A percentile compares a stretch with the other conserved stretches of the same genome.
Conservation (phyloP, 495 filamentous ascomycete species). For the Penicillium parvum region DNA sequence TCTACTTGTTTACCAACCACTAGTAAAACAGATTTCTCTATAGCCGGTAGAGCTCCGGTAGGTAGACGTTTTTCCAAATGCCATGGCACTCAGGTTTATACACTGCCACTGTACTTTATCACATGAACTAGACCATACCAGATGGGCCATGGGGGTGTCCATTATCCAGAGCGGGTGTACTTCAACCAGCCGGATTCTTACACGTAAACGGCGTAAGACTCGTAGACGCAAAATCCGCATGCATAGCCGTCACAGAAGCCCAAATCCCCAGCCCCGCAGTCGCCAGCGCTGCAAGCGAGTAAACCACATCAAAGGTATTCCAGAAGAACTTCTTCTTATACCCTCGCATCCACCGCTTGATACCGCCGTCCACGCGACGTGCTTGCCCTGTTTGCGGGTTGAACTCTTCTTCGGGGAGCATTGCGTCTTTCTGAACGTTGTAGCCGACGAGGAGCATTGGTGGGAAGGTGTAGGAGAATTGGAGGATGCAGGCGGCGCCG, state of each 20-base stretch:
- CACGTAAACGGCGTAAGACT: constrained; percentile 17
- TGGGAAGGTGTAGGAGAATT: constrained; percentile 48
- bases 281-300: constrained; percentile 24
- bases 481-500: constrained; percentile 42
- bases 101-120: not conserved
- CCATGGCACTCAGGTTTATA: too few relatives aligned
- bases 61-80: too few relatives aligned
- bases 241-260: constrained; percentile 26
- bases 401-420: constrained; percentile 39
- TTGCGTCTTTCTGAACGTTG: constrained; percentile 40
- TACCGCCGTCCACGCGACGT: constrained; percentile 31
- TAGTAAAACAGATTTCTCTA: too few relatives aligned
- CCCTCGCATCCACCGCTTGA: constrained; percentile 40
- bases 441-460: constrained; percentile 42
- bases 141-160: too few relatives aligned
- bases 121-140: not conserved
- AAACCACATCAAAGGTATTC: constrained; percentile 33
- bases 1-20: too few relatives aligned
- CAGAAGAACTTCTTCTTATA: constrained; percentile 30
- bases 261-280: constrained; percentile 29
- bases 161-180: too few relatives aligned
- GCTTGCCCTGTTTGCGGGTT: constrained; percentile 38
- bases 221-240: constrained; percentile 12
- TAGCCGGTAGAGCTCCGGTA: not conserved
- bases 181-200: constrained; percentile 14